Base-by-base conservation (phyloP, 225 moss, liverwort and hornwort genomes). In the Pseudisothecium myosuroides region DNA sequence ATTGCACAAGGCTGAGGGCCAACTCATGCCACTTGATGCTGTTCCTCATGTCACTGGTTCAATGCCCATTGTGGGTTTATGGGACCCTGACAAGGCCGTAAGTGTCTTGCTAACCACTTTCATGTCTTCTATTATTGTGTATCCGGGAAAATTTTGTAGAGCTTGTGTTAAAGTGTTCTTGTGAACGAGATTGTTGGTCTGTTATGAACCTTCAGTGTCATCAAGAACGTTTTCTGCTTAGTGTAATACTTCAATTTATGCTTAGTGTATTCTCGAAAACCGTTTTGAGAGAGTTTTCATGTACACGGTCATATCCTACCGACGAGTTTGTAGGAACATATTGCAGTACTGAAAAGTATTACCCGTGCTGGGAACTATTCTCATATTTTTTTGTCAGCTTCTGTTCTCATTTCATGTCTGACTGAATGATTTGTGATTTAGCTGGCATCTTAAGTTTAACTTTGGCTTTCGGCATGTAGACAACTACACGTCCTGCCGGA, bases 21-120 rank as follows among this genome's bases (percentile, higher is more conserved):
- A 95, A 76, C 88, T 93, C 61, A 91, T 96, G 91, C 94, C 94
- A 73, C 89, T 92, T 41, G 92, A 95, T 91, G 92, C 94, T 84
- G 90, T 92, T 87, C 97, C 96, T 81, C 95, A 95, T 75, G 94
- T 97, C 83, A 94, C 95, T 80, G 97, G 97, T 72, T 97, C 97
- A 61, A 91, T 96, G 92, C 90, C 96, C 76, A 95, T 95, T 72
- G 94, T 96, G 32, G 97, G 97, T 55, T 93, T 90, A 41, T 97
- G 97, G 97, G 95, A 96, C 88, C 88, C 96, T 75, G 81, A 90
- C 47, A 96, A 94, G 91, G 95, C 97, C 83, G 97, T 97, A 91
- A 93, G 96, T 86, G 74, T 81, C 89, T 85, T 78, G 59, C 66
- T 85, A 60, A 65, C 76, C 45, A 59, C 45, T 80, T 60, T 76